phyloP scores from a whole-genome alignment of 345 rosid species.

The Chamaenerion angustifolium region DNA sequence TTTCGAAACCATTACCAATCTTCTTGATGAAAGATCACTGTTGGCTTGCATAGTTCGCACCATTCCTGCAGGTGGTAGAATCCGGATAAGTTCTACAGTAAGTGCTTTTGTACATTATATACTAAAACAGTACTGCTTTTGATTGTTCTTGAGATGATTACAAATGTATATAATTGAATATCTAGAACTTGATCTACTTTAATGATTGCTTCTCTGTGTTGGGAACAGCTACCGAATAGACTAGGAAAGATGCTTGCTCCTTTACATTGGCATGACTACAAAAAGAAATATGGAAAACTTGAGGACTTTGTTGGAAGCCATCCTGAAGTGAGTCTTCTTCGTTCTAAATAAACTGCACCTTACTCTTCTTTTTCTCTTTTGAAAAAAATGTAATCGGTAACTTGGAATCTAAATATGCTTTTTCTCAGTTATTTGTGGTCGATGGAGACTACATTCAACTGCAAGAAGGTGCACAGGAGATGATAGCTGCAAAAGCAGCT shows the following conservation, averaged over 20 bases:
- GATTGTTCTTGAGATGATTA: background rate
- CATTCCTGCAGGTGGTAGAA: constrained; percentile 89
- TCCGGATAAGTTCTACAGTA: constrained; percentile 77
- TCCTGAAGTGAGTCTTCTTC: constrained; percentile 40
- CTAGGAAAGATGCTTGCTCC: constrained; percentile 97
- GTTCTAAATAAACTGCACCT: constrained; percentile 1
- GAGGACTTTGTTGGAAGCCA: constrained; percentile 84
- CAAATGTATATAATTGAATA: background rate
- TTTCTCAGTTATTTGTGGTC: constrained; percentile 61
- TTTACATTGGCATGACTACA: constrained; percentile 93
- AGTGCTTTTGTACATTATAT: constrained; percentile 8
- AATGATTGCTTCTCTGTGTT: background rate
- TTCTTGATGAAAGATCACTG: constrained; percentile 79
- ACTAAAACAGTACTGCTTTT: background rate
- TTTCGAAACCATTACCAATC: constrained; percentile 28
- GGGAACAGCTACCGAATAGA: constrained; percentile 69
- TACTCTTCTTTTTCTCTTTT: background rate
- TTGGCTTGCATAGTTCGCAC: constrained; percentile 92
- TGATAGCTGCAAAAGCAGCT: constrained; percentile 86
- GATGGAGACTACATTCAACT: constrained; percentile 83
- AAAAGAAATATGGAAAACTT: constrained; percentile 74
- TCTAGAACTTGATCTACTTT: background rate
- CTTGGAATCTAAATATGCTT: constrained; percentile 1
- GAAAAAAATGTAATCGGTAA: background rate
- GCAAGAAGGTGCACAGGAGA: constrained; percentile 87